Evolutionary conservation across 768 basidiomycete species (phyloP), one percentile per base, ranked within the genome.

Genomic region (Suillus clintonianus): DNA sequence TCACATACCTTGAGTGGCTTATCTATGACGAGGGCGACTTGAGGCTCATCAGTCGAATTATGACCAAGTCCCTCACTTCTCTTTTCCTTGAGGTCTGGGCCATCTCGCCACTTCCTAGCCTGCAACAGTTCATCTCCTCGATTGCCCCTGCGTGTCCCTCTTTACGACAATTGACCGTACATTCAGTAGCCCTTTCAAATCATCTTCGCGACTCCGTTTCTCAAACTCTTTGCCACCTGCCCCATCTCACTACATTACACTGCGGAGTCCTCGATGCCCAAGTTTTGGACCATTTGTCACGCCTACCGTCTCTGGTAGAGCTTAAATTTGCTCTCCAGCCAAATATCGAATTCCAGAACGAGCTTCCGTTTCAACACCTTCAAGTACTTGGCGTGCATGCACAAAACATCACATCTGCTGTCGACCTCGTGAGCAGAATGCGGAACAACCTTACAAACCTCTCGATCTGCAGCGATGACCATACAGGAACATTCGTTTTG

Each of bases 221-320:
- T 37, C 45, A 27, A 54, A 37, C 60, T 30, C 13, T 61, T 37
- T 22, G 22, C 11, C 34, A 36, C 24, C 36, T 61, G n/a, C 53
- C 58, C 24, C 34, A 59, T 36, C 60, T 61, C 27, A 56, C 51
- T 36, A 17, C 60, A 56, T n/a, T 61, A 10, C 36, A 56, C 11
- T 57, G 45, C 22, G 50, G 36, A 17, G 6, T 19, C 17, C 34
- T 74, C 24, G 61, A 72, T 39, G 72, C 67, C 41, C 53, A 55
- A 1, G 70, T 67, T 36, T 62, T 74, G 54, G 2, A 62, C 34
- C 72, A 76, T 64, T 69, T 74, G 24, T 67, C 74, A 17, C 71
- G 15, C 15, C 70, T 74, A 6, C 69, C 74, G 1, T 32, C 22
- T 30, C 66, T 74, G 48, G 19, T 34, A 32, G 51, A 53, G 19